phyloP scores from a whole-genome alignment of 495 filamentous ascomycete genomes.

The Schizothecium vesticola region DNA sequence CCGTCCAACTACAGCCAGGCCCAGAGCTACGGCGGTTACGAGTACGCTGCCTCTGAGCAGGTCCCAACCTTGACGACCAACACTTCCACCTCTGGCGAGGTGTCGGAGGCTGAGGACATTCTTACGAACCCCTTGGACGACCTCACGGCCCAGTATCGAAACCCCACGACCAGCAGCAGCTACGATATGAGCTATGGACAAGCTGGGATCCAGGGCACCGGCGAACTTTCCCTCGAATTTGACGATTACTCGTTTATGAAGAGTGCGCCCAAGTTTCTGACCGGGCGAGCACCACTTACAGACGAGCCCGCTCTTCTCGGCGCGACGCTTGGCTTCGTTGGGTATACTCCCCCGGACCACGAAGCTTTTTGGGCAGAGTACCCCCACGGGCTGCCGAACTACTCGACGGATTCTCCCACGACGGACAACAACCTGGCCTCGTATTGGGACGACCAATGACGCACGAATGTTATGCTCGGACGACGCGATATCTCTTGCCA shows the following conservation, averaged over 20 bases:
- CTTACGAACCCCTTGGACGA: conserved; percentile 51
- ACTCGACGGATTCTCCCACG: conserved; percentile 25
- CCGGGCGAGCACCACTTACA: conserved; percentile 30
- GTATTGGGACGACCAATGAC: conserved; percentile 32
- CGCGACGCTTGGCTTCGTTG: conserved; percentile 14
- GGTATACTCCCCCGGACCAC: conserved; percentile 27
- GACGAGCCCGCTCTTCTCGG: conserved; percentile 29
- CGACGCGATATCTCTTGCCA: conserved; percentile 20
- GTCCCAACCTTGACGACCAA: conserved; percentile 48
- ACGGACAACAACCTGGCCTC: conserved; percentile 23
- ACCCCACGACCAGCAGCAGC: conserved; percentile 39
- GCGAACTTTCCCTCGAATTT: conserved; percentile 56
- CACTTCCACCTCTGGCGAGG: conserved; percentile 70
- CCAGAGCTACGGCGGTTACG: conserved; percentile 63
- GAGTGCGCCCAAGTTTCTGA: conserved; percentile 39
- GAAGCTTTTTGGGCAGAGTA: conserved; percentile 31
- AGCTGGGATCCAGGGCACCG: conserved; percentile 45
- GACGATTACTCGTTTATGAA: conserved; percentile 52
- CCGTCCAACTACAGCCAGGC: conserved; percentile 63
- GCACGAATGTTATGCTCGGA: conserved; percentile 12
- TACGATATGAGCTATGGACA: conserved; percentile 51
- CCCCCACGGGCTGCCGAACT: conserved; percentile 17
- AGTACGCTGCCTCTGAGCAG: conserved; percentile 51
- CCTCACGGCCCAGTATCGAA: conserved; percentile 48
- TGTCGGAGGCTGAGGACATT: conserved; percentile 68